Base-by-base conservation (phyloP, 2,329 filamentous ascomycete species). In the Colletotrichum godetiae region DNA sequence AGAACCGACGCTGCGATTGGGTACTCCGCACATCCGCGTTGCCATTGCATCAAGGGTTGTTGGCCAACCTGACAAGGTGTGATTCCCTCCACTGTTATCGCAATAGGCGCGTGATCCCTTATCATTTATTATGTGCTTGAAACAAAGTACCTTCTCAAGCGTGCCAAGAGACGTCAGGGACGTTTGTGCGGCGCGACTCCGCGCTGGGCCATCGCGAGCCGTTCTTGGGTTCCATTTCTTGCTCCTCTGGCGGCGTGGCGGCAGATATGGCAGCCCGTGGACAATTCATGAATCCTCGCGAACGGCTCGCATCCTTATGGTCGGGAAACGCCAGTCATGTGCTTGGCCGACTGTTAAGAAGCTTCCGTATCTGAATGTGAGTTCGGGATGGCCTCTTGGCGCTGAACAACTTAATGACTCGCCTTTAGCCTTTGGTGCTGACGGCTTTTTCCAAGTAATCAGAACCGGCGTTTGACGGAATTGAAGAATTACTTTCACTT, bases 111-210 rank as follows among this genome's bases (percentile, higher is more conserved):
- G 59, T 59, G 65, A 59, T 58, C 19, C 10, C 29, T 37, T 27
- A 37, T 22, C 13, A 33, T 27, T 67, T 37, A 53, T 69, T 52
- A 46, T 59, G 29, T 58, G 29, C 37, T 59, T 31, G 13, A 35
- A 55, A 55, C 55, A 31, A 27, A 64, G 12, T 22, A 53, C 42
- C 19, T 29, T 35, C 27, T 37, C 8, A 49, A 15, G 59, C 53
- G n/a, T 11, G 70, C 70, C 70, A 73, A 73, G 70, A 58, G 29
- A 27, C 62, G 37, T 55, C 57, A 15, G 22, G 68, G 13, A 61
- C 68, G 42, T 67, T 71, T 67, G 62, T 62, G 27, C 69, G 49
- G 56, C 57, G 58, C 65, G 37, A 33, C 37, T 68, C 64, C 62
- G 33, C 55, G 8, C 22, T 49, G 31, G n/a, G 56, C 37, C 42